Evolutionary conservation across 352 stramenopile species (phyloP), one percentile per base, ranked within the genome.

Genomic region (Salisapilia sapeloensis): DNA sequence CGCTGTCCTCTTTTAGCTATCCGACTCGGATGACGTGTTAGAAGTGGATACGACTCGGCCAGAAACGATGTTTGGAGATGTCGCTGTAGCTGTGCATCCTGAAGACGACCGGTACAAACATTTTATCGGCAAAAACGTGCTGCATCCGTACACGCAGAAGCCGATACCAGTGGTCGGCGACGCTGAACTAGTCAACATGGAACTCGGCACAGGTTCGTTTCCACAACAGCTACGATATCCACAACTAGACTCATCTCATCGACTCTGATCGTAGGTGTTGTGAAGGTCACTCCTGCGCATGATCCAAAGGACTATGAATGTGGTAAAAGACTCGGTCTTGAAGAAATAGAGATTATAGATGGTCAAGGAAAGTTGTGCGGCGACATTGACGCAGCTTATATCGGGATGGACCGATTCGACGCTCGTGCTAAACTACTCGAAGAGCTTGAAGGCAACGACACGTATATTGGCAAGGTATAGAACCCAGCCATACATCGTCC

Each of bases 221-320:
- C n/a, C n/a, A n/a, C n/a, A n/a, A n/a, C n/a, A n/a, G n/a, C n/a
- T n/a, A n/a, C n/a, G n/a, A n/a, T n/a, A n/a, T n/a, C n/a, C n/a
- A n/a, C n/a, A n/a, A n/a, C n/a, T n/a, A n/a, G n/a, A n/a, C n/a
- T n/a, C n/a, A n/a, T n/a, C n/a, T n/a, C n/a, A n/a, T n/a, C n/a
- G n/a, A n/a, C n/a, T n/a, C n/a, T 29, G 25, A 3, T 12, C 4
- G 16, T 31, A 82, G 64, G 69, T 46, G 75, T 84, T 22, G 70
- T 90, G 12, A 87, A 93, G 63, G 93, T 99, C 29, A 99, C 96
- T n/a, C 96, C 96, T 3, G 94, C 94, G 9, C 96, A 99, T 48
- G 95, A 99, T 54, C 85, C 92, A 3, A 99, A 99, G 44, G 96
- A 99, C 70, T 99, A 98, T 60, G 93, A 98, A 48, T 99, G 93